A percentile compares a stretch with the other conserved stretches of the same genome.
These are phyloP conservation scores for Beta corolliflora DNA, from an alignment of 179 eudicot genomes.

Conservation along the genomic window DNA sequence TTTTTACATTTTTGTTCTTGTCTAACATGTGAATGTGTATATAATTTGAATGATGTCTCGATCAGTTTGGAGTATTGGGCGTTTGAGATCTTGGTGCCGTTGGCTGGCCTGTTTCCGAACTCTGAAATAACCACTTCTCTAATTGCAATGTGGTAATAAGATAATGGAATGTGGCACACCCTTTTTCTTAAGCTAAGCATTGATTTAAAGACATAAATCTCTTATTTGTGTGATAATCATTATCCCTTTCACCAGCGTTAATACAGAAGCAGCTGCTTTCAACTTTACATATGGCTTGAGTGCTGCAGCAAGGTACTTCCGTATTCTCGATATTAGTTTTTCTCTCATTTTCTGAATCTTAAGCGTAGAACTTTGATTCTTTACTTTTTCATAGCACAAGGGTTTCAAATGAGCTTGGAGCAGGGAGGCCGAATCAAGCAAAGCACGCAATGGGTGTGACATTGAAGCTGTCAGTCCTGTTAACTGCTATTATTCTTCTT, in stretches of 20 bases:
- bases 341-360: not conserved
- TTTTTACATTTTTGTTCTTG: not conserved
- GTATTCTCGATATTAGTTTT: no score
- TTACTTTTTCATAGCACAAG: not conserved
- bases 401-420: constrained; percentile 14
- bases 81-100: not conserved
- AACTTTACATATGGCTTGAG: not conserved
- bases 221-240: not conserved
- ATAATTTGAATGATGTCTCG: not conserved
- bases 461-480: not conserved
- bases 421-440: not conserved
- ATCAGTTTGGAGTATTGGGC: not conserved
- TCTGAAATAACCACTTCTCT: not conserved
- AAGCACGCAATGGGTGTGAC: constrained; percentile 3
- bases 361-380: not conserved
- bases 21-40: no score
- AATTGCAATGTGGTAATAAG: not conserved
- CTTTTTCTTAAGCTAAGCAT: no score
- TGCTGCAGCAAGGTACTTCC: constrained; percentile 1
- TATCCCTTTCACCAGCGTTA: not conserved
- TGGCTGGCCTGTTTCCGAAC: not conserved
- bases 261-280: not conserved
- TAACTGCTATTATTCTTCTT: not conserved
- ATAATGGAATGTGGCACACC: no score
- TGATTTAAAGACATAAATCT: not conserved